Percentiles rank a stretch among this genome's conserved stretches.
Conservation (phyloP, 306 rosid species). For the Senna tora region DNA sequence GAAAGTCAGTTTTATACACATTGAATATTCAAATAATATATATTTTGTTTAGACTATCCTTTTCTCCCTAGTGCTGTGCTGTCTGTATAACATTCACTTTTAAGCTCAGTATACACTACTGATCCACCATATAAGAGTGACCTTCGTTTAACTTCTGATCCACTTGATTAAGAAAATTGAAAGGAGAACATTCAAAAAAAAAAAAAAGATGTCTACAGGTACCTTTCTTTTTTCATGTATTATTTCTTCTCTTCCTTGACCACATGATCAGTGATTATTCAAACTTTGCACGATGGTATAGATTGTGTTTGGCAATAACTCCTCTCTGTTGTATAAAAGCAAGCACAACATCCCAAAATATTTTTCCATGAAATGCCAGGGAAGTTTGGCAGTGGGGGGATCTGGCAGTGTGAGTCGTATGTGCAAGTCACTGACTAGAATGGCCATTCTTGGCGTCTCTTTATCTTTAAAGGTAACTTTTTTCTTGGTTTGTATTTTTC, state of each 20-base stretch:
- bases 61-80: neutral
- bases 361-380: constrained; percentile 56
- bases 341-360: constrained; percentile 24
- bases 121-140: too few species aligned
- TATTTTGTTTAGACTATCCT: neutral
- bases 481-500: constrained; percentile 21
- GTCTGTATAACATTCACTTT: neutral
- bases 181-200: neutral
- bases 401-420: constrained; percentile 42
- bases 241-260: neutral
- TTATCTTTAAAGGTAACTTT: constrained; percentile 61
- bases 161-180: neutral
- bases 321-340: constrained; percentile 31
- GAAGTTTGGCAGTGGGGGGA: constrained; percentile 53
- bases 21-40: neutral
- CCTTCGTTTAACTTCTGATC: neutral
- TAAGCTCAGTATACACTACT: neutral
- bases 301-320: constrained; percentile 25
- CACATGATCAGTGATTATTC: neutral
- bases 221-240: neutral
- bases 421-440: constrained; percentile 71
- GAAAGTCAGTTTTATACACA: neutral
- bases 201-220: neutral
- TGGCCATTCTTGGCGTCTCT: constrained; percentile 80
- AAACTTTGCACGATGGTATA: constrained; percentile 8